Base-by-base conservation (phyloP, 768 basidiomycete species). In the Tricholoma matsutake region DNA sequence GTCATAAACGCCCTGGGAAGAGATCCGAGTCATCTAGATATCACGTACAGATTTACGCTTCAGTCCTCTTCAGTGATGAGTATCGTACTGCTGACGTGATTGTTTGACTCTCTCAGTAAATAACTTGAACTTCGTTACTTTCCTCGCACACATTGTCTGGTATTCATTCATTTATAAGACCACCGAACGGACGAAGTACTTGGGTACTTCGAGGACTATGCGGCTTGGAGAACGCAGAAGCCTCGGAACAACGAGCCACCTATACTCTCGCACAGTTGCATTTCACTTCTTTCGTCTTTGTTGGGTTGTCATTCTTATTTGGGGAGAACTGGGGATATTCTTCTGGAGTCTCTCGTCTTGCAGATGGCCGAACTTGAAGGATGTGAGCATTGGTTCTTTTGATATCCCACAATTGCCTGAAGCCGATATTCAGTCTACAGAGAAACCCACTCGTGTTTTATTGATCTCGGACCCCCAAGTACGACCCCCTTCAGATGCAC, bases 381-480 rank as follows among this genome's bases (percentile, higher is more conserved):
- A 71, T 57, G 71, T 69, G 62, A 67, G 75, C 64, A 54, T 57
- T 32, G 28, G 16, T 53, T 53, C 8, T 29, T 18, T 31, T 25
- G 7, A 18, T 18, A 11, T 51, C 13, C 1, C 29, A 32, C 31
- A n/a, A n/a, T 35, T 51, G 5, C 52, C 58, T 60, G 2, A 47
- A 35, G 11, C 34, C 25, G 37, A 32, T 43, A 22, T n/a, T 53
- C 14, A 52, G 39, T 57, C 58, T 18, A 51, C 45, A 55, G 67
- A 62, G 61, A 72, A 70, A 25, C 67, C 79, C 22, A 79, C 84
- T 0, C 88, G 85, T 64, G 81, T 92, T 16, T 77, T 94, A 28
- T 75, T 94, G 58, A 68, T 91, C 8, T 79, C 90, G 3, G 92
- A 94, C 66, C 81, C 86, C 7, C 90, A 88, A 68, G 78, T 91